Base-by-base conservation (phyloP, 1,284 basidiomycete genomes). In the Boletus semigastroideus region DNA sequence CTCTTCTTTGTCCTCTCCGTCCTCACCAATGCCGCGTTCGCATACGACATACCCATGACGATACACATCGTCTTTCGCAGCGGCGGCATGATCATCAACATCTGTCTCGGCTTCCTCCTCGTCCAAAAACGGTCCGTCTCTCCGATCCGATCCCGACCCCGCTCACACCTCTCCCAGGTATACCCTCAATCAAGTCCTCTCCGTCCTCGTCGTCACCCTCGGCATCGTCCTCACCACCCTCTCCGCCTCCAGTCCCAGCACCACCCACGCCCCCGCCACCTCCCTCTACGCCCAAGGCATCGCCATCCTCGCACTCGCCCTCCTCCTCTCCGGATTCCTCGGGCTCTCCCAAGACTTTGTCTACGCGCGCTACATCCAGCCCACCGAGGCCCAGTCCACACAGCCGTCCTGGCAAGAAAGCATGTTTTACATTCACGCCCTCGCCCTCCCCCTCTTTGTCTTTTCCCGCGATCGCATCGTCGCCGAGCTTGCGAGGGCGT, bases 31-130 rank as follows among this genome's bases (percentile, higher is more conserved):
- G 83, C 82, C 22, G 94, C 93, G 1, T 97, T 98, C 66, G 90
- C 83, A 4, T 94, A 83, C 62, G 71, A 80, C 53, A 89, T 97
- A 52, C 94, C 94, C 14, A 92, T 97, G 83, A 75, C 91, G 0
- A 88, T 98, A 1, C 94, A 98, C 69, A 97, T 98, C 67, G 91
- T 98, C 52, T 98, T 97, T 65, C 79, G 94, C 34, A 93, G 90
- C 60, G 94, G 91, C 1, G 94, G 94, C n/a, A 71, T 92, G 62
- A 79, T 89, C n/a, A 72, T 92, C 42, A 90, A 86, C 61, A 84
- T 94, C 80, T 39, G 87, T 10, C 74, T 93, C 51, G 92, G 90
- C 0, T 86, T 79, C 76, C 45, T 84, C 1, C 57, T 91, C 14
- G 75, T 74, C 2, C 75, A 78, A 4, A 86, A 82, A 46, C 51